phyloP scores from a whole-genome alignment of 2,329 filamentous ascomycete species.

The Bimuria novae-zelandiae region DNA sequence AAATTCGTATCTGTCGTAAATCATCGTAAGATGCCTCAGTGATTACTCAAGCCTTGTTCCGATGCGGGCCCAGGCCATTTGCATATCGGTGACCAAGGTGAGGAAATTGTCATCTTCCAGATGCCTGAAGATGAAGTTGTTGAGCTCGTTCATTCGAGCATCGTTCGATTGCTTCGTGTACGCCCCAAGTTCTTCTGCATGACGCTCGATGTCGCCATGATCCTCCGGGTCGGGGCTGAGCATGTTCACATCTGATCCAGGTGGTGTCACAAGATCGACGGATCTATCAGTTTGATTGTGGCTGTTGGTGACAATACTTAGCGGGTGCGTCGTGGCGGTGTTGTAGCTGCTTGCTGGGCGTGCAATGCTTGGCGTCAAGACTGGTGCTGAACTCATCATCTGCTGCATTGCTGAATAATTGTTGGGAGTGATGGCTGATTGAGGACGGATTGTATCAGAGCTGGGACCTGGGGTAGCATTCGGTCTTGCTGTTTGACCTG shows the following conservation, averaged over 20 bases:
- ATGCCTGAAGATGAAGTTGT: slow-evolving; percentile 57
- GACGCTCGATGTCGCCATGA: neutral
- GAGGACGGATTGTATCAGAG: slow-evolving; percentile 9
- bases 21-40: neutral
- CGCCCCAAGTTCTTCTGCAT: slow-evolving; percentile 20
- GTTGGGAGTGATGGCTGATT: slow-evolving; percentile 5
- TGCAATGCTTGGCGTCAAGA: slow-evolving; percentile 14
- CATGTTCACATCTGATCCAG: slow-evolving; percentile 8
- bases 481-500: slow-evolving; percentile 7
- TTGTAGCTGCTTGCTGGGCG: slow-evolving; percentile 13
- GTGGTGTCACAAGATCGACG: slow-evolving; percentile 10
- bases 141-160: slow-evolving; percentile 49
- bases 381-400: slow-evolving; percentile 13
- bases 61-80: slow-evolving; percentile 51
- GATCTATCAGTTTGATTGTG: slow-evolving; percentile 13
- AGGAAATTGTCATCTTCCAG: slow-evolving; percentile 57
- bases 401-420: slow-evolving; percentile 11
- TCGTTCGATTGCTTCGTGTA: slow-evolving; percentile 50
- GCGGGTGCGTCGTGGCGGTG: slow-evolving; percentile 24
- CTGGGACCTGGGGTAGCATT: slow-evolving; percentile 13
- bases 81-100: slow-evolving; percentile 56
- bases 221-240: neutral
- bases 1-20: neutral
- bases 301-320: slow-evolving; percentile 15
- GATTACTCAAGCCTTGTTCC: slow-evolving; percentile 19